Evolutionary conservation across 495 filamentous ascomycete genomes (phyloP), one percentile per base, ranked within the genome.

Genomic region (Daldinia decipiens): DNA sequence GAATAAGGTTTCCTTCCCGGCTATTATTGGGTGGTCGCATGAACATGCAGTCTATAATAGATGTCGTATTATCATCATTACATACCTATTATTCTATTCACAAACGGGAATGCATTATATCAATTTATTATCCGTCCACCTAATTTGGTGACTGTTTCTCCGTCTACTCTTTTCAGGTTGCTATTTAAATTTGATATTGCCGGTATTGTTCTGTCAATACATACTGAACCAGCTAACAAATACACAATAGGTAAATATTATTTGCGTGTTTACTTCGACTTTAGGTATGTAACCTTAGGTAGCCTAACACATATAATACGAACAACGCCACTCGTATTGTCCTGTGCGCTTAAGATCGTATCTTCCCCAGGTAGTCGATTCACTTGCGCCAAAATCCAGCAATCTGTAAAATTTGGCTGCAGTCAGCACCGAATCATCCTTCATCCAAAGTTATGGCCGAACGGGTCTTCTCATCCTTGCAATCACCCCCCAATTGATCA

Each of bases 21-120:
- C 57, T 65, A 65, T 65, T 55, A 58, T 60, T 19, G 38, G 63
- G 39, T 58, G 56, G 57, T 65, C 62, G 65, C 65, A 72, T 72
- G 63, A 68, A 68, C 60, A 47, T 24, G 21, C 19, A 24, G 19
- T 36, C 34, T 12, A 24, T 47, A n/a, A n/a, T n/a, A n/a, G n/a
- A n/a, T n/a, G n/a, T n/a, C n/a, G n/a, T n/a, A n/a, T n/a, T n/a
- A n/a, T n/a, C n/a, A n/a, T n/a, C n/a, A n/a, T n/a, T n/a, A n/a
- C n/a, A n/a, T n/a, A n/a, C 34, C 43, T 45, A 59, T 53, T 39
- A 67, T 54, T 47, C 36, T 57, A 26, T 54, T 72, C 64, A 56
- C 55, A 64, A 68, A 52, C 43, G 45, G 34, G 29, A 61, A 47
- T 47, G 59, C 64, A 61, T 72, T 59, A 56, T 59, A 53, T 39